Conservation (phyloP, 2,329 filamentous ascomycete species). For the Corniculantispora saksenae region DNA sequence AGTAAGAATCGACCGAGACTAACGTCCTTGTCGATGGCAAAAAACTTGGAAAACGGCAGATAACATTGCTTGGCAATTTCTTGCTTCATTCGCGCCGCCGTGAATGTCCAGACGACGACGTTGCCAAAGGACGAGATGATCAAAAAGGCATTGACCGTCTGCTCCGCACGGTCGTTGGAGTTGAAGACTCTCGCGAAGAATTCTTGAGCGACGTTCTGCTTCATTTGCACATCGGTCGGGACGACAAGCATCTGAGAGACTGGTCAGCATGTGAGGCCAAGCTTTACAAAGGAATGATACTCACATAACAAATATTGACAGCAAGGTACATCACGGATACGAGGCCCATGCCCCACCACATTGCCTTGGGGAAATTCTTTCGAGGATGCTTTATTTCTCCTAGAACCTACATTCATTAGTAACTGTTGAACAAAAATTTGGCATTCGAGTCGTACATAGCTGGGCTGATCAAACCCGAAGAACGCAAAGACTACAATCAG, state of each 20-base stretch:
- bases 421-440: neutral
- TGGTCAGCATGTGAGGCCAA: neutral
- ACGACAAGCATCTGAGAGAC: constrained; percentile 41
- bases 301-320: constrained; percentile 40
- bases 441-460: constrained; percentile 26
- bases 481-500: constrained; percentile 35
- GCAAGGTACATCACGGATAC: constrained; percentile 37
- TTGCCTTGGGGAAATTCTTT: constrained; percentile 35
- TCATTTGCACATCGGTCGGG: constrained; percentile 27
- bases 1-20: constrained; percentile 35
- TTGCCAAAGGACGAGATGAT: constrained; percentile 58
- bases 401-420: constrained; percentile 25
- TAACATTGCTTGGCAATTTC: constrained; percentile 62
- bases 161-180: constrained; percentile 25
- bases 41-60: constrained; percentile 51
- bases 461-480: constrained; percentile 41
- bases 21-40: constrained; percentile 41
- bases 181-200: constrained; percentile 34
- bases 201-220: constrained; percentile 29
- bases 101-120: constrained; percentile 59
- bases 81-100: constrained; percentile 57
- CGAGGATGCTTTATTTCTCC: constrained; percentile 35
- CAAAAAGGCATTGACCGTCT: constrained; percentile 50
- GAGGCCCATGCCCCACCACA: constrained; percentile 31
- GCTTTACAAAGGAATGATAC: constrained; percentile 9